These are phyloP conservation scores for Obba rivulosa DNA, from an alignment of 768 basidiomycete species.

Conservation along the genomic window DNA sequence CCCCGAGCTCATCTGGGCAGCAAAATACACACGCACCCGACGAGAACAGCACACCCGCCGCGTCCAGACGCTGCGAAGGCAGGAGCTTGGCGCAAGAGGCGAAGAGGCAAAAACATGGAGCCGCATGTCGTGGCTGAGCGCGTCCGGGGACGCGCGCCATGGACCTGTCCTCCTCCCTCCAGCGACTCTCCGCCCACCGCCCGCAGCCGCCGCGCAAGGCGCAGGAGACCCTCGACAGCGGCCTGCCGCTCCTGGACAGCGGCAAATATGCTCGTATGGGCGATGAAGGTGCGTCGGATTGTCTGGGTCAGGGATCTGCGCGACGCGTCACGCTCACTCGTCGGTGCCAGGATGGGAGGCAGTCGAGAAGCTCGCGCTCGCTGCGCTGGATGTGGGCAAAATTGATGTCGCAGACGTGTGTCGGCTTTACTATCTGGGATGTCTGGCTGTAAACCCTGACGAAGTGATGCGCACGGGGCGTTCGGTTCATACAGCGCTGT, in stretches of 20 bases:
- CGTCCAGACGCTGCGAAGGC: neutral
- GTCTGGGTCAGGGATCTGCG: too few relatives aligned
- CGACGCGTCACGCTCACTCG: neutral
- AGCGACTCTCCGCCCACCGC: constrained; percentile 30
- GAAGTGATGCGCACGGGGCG: neutral
- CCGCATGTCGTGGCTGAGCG: neutral
- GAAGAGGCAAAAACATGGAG: neutral
- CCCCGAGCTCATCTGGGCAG: too few relatives aligned
- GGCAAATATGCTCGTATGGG: constrained; percentile 23
- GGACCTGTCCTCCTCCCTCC: constrained; percentile 27
- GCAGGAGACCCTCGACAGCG: constrained; percentile 29
- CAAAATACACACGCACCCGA: too few relatives aligned
- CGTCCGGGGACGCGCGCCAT: constrained; percentile 10
- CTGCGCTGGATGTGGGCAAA: constrained; percentile 71
- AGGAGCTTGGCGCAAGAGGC: neutral
- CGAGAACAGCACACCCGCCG: too few relatives aligned
- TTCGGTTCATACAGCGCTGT: constrained; percentile 44
- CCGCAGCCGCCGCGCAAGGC: constrained; percentile 26
- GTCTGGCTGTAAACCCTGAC: neutral
- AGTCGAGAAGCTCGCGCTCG: constrained; percentile 74
- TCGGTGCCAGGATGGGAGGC: constrained; percentile 62
- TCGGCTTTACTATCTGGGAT: constrained; percentile 9
- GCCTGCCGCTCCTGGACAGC: constrained; percentile 24
- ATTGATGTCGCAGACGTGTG: constrained; percentile 72
- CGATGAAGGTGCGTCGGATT: constrained; percentile 25